Evolutionary conservation across 2,329 filamentous ascomycete species (phyloP), one percentile per base, ranked within the genome.

Genomic region (Exophiala spinifera): DNA sequence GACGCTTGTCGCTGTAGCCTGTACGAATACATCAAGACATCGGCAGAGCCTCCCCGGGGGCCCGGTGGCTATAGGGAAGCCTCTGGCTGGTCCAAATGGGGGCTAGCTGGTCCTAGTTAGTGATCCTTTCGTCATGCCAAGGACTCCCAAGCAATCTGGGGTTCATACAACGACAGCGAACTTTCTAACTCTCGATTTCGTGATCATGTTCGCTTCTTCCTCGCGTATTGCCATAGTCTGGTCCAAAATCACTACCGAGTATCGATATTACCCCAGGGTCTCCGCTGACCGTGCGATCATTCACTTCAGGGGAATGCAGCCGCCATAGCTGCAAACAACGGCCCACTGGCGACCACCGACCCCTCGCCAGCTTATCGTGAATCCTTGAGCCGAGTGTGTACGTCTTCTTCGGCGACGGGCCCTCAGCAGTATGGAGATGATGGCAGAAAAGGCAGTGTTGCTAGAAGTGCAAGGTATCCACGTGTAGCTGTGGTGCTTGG

Each of bases 401-500:
- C 42, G 28, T 19, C 14, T 31, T 39, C 20, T 10, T 45, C 48
- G n/a, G 17, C 15, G 15, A 10, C 48, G 20, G 37, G 17, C 6
- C 11, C 28, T 14, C 54, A 44, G 14, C 49, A 37, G 20, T n/a
- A 15, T 21, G 19, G 23, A 28, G 39, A 45, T 3, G 44, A 42
- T 23, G 48, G 15, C 34, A 46, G 42, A 15, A 46, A 49, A 31
- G 17, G n/a, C n/a, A 55, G 57, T 31, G 55, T 60, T 25, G 51
- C 57, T 4, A 50, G 49, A 25, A 61, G 57, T 34, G 69, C 73
- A 49, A 77, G 90, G 40, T 87, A 91, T 66, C 88, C 88, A 11
- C 87, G 88, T 52, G 83, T 92, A 52, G 88, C 88, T 59, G 87
- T 91, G 63, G 81, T 89, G 28, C 79, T 92, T 44, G 88, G 88